Conservation (phyloP, 805 yeast genomes). For the Yamadazyma ubonensis region DNA sequence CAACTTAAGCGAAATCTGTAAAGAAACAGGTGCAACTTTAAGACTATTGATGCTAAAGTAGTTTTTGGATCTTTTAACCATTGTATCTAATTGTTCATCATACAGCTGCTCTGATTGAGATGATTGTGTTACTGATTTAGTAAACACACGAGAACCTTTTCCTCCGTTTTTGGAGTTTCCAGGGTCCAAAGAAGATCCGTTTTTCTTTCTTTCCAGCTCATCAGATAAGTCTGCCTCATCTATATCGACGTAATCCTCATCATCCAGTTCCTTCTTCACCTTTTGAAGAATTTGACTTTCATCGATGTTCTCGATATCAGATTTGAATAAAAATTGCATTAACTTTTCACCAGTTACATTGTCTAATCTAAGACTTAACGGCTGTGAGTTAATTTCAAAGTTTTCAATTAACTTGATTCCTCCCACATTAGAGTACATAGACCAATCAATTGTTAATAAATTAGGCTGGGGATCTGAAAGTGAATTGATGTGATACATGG, state of each 20-base stretch:
- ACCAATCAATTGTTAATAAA: slow-evolving; percentile 38
- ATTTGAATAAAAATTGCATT: slow-evolving; percentile 36
- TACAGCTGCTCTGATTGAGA: slow-evolving; percentile 16
- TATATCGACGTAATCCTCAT: slow-evolving; percentile 13
- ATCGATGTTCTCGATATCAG: slow-evolving; percentile 22
- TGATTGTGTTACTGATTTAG: slow-evolving; percentile 11
- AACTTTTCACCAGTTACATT: slow-evolving; percentile 40
- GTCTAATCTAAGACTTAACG: slow-evolving; percentile 39
- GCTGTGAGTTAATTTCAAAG: slow-evolving; percentile 35
- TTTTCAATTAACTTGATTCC: slow-evolving; percentile 42
- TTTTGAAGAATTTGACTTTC: slow-evolving; percentile 19
- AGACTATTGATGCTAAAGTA: slow-evolving; percentile 67
- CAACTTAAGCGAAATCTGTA: slow-evolving; percentile 36
- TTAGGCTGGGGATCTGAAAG: slow-evolving; percentile 10
- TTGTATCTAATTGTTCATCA: slow-evolving; percentile 44
- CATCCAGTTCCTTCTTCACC: slow-evolving; percentile 12
- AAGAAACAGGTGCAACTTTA: slow-evolving; percentile 27
- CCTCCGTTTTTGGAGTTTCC: background rate
- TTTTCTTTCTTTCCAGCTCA: background rate
- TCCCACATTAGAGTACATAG: slow-evolving; percentile 42
- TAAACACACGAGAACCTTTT: slow-evolving; percentile 2
- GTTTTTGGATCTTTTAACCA: slow-evolving; percentile 74
- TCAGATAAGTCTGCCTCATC: slow-evolving; percentile 10
- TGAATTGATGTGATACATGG: slow-evolving; percentile 14
- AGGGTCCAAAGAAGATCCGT: background rate